These are phyloP conservation scores for Austroboletus festivus DNA, from an alignment of 768 basidiomycete genomes.

Conservation along the genomic window DNA sequence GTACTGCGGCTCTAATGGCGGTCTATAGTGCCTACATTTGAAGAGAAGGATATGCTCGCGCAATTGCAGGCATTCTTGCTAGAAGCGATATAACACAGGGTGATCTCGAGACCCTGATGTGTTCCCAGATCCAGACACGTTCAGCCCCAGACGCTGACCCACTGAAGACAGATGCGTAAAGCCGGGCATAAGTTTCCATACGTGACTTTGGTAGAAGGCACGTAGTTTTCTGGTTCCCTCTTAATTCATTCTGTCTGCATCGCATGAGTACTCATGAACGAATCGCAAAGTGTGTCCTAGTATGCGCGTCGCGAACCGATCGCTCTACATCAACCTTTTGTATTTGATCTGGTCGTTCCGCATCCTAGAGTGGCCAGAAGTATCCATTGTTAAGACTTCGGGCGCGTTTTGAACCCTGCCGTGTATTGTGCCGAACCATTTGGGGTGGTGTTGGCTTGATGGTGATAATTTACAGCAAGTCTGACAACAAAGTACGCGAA, in stretches of 20 bases:
- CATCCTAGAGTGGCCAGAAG: background rate
- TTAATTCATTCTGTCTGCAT: background rate
- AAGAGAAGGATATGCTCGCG: constrained; percentile 30
- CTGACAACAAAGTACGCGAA: no score
- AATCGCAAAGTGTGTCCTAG: background rate
- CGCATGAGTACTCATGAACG: no score
- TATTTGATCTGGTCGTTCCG: background rate
- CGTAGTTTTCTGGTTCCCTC: background rate
- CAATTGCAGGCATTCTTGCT: constrained; percentile 34
- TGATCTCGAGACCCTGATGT: constrained; percentile 12
- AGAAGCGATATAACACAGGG: constrained; percentile 25
- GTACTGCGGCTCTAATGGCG: background rate
- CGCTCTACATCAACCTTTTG: background rate
- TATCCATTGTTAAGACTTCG: background rate
- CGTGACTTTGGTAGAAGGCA: constrained; percentile 9
- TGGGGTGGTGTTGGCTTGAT: background rate
- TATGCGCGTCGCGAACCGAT: background rate
- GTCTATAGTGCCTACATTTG: constrained; percentile 32
- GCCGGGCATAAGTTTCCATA: constrained; percentile 44
- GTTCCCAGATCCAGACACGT: constrained; percentile 15
- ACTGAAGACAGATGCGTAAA: constrained; percentile 27
- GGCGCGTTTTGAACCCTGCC: background rate
- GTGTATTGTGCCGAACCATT: background rate
- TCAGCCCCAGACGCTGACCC: constrained; percentile 5
- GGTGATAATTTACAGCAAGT: no score